Evolutionary conservation across 2,329 filamentous ascomycete species (phyloP), one percentile per base, ranked within the genome.

Genomic region (Arthrobotrys megalospora): DNA sequence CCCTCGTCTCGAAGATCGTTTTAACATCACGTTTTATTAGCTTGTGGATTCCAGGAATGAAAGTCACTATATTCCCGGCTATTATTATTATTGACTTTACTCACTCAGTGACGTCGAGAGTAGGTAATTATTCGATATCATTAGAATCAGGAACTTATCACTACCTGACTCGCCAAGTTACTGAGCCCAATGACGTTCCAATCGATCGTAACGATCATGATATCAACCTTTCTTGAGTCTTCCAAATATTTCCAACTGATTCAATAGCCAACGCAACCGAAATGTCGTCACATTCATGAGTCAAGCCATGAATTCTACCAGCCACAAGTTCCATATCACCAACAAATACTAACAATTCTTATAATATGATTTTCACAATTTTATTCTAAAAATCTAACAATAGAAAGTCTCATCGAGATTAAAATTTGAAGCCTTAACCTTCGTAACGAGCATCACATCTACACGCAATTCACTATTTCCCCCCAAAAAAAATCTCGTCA

Each of bases 251-350:
- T 12, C 19, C 19, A 53, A 53, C 50, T 34, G 32, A 8, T 58
- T 4, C 52, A 58, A 58, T 32, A 38, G 32, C 52, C 52, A 58
- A 58, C 52, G 34, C 52, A 58, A 12, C 32, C 52, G 28, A 58
- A 58, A 58, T 58, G 52, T 58, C 34, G 32, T 58, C 52, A 58
- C 52, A 58, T 58, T 58, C 52, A 36, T 32, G 52, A 58, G 52
- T 58, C 52, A 41, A 10, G 52, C 34, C n/a, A 21, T 19, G 16
- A 58, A 58, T 58, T 58, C 52, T 58, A 38, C 52, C 32, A 16
- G 52, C 52, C 52, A 58, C 52, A 58, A 38, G 24, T 28, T 28
- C 24, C 24, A 34, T 14, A 10, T 3, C 50, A 34, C 50, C 50
- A n/a, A 53, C 24, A 53, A 53, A 53, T 12, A 53, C 12, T 16